Evolutionary conservation across 2,329 filamentous ascomycete genomes (phyloP).

Genomic region (Rosellinia necatrix): DNA sequence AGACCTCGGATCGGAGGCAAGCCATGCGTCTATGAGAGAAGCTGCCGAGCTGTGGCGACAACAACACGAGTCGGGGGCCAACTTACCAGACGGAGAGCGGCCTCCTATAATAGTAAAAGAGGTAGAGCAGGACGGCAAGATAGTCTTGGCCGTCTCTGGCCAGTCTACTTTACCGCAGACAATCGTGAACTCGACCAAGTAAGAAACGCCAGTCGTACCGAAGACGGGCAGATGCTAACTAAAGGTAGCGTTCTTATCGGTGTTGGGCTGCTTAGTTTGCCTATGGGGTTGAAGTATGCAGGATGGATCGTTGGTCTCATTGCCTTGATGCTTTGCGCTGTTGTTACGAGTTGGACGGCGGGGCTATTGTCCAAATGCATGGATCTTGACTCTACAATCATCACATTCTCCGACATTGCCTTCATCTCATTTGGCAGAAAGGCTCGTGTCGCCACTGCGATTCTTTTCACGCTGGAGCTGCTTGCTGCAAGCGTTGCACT

Average conservation of each 20-base stretch:
- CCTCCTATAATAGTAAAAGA: conserved; percentile 86
- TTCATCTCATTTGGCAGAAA: conserved; percentile 86
- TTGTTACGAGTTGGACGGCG: conserved; percentile 83
- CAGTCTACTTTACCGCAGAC: conserved; percentile 96
- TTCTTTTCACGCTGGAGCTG: conserved; percentile 87
- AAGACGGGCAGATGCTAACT: conserved; percentile 14
- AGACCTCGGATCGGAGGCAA: conserved; percentile 52
- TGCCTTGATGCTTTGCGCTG: conserved; percentile 74
- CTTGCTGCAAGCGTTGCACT: conserved; percentile 82
- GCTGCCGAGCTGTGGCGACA: conserved; percentile 57
- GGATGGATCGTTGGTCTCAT: conserved; percentile 84
- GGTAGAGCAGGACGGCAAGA: conserved; percentile 83
- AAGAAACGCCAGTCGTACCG: conserved; percentile 20
- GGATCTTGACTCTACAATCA: conserved; percentile 80
- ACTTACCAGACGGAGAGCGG: conserved; percentile 60
- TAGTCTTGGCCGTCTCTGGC: conserved; percentile 83
- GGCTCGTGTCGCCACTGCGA: conserved; percentile 79
- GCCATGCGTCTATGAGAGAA: conserved; percentile 54
- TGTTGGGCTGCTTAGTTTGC: conserved; percentile 85
- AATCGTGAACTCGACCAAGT: conserved; percentile 93
- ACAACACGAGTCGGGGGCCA: conserved; percentile 55
- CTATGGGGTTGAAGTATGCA: conserved; percentile 83
- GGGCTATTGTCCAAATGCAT: conserved; percentile 85
- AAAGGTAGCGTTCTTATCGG: conserved; percentile 73
- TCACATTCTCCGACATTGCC: conserved; percentile 93